Conservation (phyloP, 768 basidiomycete species). For the Cystobasidium onofrii region DNA sequence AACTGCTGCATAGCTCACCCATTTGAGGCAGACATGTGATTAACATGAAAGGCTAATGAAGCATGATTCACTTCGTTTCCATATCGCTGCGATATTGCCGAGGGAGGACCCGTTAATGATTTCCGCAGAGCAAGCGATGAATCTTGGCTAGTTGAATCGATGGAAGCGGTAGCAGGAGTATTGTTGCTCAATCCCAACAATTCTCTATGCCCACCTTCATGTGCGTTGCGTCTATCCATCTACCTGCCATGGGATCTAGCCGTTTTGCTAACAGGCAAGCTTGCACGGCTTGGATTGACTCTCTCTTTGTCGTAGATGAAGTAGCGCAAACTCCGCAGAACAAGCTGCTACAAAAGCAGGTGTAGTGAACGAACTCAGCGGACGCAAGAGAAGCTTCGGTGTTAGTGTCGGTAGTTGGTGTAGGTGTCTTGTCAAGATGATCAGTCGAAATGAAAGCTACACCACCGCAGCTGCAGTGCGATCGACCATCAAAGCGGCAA, state of each 20-base stretch:
- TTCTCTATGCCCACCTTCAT: background rate
- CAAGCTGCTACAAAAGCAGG: background rate
- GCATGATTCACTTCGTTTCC: background rate
- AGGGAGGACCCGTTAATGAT: background rate
- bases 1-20: background rate
- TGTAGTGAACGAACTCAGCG: no score
- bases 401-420: no score
- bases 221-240: background rate
- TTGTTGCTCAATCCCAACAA: background rate
- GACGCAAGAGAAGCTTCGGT: no score
- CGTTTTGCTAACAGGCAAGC: no score
- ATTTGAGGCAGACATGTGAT: background rate
- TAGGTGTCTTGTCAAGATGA: no score
- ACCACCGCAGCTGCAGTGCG: no score
- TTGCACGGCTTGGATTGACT: no score
- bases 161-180: background rate
- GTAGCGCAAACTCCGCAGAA: background rate
- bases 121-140: no score
- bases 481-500: no score
- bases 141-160: no score
- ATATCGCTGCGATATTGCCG: background rate
- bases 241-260: background rate
- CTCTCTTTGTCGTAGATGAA: no score
- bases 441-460: no score
- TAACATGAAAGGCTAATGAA: conserved; percentile 3